Base-by-base conservation (phyloP, 2,329 filamentous ascomycete genomes). In the Neofusicoccum cordaticola region DNA sequence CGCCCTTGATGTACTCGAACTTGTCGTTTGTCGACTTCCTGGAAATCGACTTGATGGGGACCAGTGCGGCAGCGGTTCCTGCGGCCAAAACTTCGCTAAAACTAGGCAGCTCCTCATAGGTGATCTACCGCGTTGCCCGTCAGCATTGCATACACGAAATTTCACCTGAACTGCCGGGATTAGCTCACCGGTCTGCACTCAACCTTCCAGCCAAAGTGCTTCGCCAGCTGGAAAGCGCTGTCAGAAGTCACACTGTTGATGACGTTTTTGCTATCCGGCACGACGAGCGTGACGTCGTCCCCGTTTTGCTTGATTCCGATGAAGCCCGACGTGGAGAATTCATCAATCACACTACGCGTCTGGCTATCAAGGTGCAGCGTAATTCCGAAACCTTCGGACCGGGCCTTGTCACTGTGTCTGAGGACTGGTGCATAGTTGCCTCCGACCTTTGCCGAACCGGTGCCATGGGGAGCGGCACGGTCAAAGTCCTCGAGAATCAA, bases 381-480 rank as follows among this genome's bases (percentile, higher is more conserved):
- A 73, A 98, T 98, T n/a, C 92, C 93, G 73, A 86, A 98, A 37
- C 94, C 94, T 66, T 92, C 86, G 17, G 83, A 81, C 65, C 89
- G 83, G 0, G 95, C 94, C 73, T 86, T 89, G 71, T 96, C 93
- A 73, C 91, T 96, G 84, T 92, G 93, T 64, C 90, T 84, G 72
- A 98, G 79, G 4, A 98, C 94, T 2, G 94, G 94, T 9, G 93
- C 94, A 75, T 98, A 98, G 80, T 98, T 98, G 13, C 94, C 95
- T 31, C 95, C 94, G 2, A 98, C 85, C 80, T 98, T 98, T n/a
- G 92, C 94, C 67, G 87, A 89, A 0, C 94, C 94, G 0, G 91
- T 96, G 0, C 94, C 94, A 71, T 93, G 87, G 0, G 95, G 94
- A n/a, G 94, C 94, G 0, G 93, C 87, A 35, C 94, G 91, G 77